Base-by-base conservation (phyloP, 1,284 basidiomycete genomes). In the Bjerkandera adusta region DNA sequence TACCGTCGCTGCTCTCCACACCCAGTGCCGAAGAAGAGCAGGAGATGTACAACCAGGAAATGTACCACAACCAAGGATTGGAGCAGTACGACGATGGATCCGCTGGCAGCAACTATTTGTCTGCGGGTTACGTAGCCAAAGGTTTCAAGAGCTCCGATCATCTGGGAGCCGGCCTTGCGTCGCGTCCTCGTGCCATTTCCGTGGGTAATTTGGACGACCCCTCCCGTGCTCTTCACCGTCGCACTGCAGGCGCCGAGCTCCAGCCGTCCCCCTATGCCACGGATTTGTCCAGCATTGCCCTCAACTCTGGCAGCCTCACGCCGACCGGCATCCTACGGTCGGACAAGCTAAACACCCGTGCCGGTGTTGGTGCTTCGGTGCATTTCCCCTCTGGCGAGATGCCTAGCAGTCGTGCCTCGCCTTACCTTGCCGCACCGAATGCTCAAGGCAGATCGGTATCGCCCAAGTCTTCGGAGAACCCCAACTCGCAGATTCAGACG, bases 151-250 rank as follows among this genome's bases (percentile, higher is more conserved):
- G 80, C 50, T 69, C 75, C 21, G 84, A 89, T 49, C 84, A 84
- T 63, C 75, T 90, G 34, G 68, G 74, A 44, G 65, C 67, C 27
- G 65, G 55, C 16, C 55, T 72, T 25, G 63, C 62, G 20, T 74
- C 79, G 45, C 77, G 92, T 39, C 92, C 92, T 12, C 83, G 94
- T 45, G 92, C 94, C 16, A 94, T 92, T 41, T 96, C 93, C 13
- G 90, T 97, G 30, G 91, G 92, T 26, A 88, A 82, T 46, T 77
- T 95, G n/a, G 92, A 95, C 60, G 90, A 93, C 57, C 78, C 63
- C 15, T 54, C 59, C 77, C 42, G 70, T 75, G 57, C 83, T 77
- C 46, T 68, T 76, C 47, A 84, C 57, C 82, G 85, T 48, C 82
- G 85, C 54, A 72, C 79, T 27, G 74, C 77, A 8, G 75, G 75